Evolutionary conservation across 2,329 filamentous ascomycete genomes (phyloP).

Genomic region (Magnaporthales sp.): DNA sequence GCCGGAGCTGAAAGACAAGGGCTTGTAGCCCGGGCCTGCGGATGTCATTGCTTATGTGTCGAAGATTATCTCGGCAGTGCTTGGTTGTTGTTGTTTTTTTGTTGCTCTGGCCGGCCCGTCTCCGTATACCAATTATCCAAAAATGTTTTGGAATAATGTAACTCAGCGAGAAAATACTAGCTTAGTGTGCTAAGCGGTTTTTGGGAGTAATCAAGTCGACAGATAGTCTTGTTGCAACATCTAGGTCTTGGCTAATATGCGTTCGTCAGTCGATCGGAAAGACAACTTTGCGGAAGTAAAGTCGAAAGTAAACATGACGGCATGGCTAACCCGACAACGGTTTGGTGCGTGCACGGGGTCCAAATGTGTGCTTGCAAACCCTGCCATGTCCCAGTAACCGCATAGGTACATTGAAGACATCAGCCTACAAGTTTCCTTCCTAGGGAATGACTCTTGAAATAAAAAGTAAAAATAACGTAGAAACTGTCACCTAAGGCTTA

Average conservation of each 20-base stretch:
- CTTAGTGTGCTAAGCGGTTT: neutral
- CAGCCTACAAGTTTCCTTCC: no score
- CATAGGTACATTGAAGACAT: no score
- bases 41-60: neutral
- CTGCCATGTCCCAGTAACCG: neutral
- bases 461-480: no score
- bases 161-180: neutral
- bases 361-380: neutral
- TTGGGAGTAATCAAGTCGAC: neutral
- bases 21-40: constrained; percentile 47
- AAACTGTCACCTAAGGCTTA: no score
- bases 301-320: neutral
- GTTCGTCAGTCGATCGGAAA: neutral
- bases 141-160: neutral
- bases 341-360: neutral
- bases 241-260: neutral
- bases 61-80: neutral
- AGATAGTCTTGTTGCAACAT: neutral
- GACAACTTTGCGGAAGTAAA: neutral
- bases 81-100: neutral
- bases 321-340: neutral
- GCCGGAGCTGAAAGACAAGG: constrained; percentile 63
- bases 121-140: neutral
- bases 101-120: neutral
- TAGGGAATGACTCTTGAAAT: no score